Percentiles rank a stretch among this genome's conserved stretches.
These are phyloP conservation scores for Colletotrichum tamarilloi DNA, from an alignment of 2,329 filamentous ascomycete genomes.

Conservation along the genomic window DNA sequence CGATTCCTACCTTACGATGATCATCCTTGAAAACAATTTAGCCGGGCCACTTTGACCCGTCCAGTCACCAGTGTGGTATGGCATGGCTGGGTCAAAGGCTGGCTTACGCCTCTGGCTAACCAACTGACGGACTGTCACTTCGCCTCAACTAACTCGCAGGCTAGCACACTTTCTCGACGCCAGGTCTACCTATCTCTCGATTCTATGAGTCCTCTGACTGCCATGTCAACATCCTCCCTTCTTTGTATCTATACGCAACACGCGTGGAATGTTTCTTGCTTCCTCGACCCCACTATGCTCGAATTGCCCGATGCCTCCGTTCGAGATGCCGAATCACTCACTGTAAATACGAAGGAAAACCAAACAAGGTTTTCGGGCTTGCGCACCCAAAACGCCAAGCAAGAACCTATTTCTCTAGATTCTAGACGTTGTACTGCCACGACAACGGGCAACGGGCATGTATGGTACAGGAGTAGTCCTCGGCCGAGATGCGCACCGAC, in stretches of 20 bases:
- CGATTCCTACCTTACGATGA: not conserved
- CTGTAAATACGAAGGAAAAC: not conserved
- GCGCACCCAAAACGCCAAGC: not conserved
- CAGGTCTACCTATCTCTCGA: not conserved
- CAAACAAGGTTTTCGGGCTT: not conserved
- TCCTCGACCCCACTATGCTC: not conserved
- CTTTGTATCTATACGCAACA: constrained; percentile 18
- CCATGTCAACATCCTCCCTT: not conserved
- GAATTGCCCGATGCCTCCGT: not conserved
- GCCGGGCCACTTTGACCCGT: constrained; percentile 19
- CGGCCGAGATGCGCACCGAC: constrained; percentile 11
- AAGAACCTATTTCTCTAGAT: not conserved
- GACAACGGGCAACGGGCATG: not conserved
- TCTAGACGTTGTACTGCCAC: not conserved
- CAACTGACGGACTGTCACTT: constrained; percentile 23
- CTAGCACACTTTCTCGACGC: constrained; percentile 16
- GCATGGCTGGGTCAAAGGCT: constrained; percentile 7
- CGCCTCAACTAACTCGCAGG: constrained; percentile 18
- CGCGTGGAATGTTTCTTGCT: constrained; percentile 11
- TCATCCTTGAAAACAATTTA: not conserved
- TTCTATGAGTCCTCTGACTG: not conserved
- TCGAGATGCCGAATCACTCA: not conserved
- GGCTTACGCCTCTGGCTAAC: constrained; percentile 12
- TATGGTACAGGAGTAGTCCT: not conserved
- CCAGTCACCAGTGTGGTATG: not conserved